Evolutionary conservation across 1,284 basidiomycete genomes (phyloP).

Genomic region (Salmacisia buchloeana): DNA sequence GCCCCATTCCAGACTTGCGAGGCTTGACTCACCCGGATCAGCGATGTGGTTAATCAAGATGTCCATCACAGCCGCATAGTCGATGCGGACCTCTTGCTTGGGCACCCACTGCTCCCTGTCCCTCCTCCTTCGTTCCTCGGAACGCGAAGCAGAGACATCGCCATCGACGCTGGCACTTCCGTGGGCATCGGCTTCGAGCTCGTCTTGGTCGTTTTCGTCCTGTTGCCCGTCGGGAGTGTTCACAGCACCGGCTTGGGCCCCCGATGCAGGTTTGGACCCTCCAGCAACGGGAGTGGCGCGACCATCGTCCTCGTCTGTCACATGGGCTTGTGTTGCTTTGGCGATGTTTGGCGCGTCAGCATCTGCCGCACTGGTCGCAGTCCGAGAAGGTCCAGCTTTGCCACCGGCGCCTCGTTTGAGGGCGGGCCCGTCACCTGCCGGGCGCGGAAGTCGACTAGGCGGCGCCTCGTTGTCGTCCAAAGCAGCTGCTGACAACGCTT

Average conservation of each 20-base stretch:
- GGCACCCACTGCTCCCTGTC: slow-evolving; percentile 63
- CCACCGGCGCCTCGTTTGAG: too few species aligned
- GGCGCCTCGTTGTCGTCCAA: neutral
- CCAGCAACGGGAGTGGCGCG: slow-evolving; percentile 1
- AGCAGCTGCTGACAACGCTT: slow-evolving; percentile 19
- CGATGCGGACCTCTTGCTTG: slow-evolving; percentile 84
- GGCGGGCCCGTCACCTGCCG: too few species aligned
- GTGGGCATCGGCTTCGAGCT: slow-evolving; percentile 49
- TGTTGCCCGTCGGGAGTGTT: slow-evolving; percentile 52
- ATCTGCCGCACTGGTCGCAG: neutral
- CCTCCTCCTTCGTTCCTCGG: neutral
- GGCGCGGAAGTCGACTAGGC: too few species aligned
- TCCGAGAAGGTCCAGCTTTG: neutral
- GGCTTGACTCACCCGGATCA: slow-evolving; percentile 65
- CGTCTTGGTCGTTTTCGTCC: slow-evolving; percentile 18
- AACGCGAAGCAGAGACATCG: neutral
- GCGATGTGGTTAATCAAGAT: slow-evolving; percentile 87
- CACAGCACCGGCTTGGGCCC: slow-evolving; percentile 12
- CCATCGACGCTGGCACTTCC: slow-evolving; percentile 35
- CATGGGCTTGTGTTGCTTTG: neutral
- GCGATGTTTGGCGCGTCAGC: neutral
- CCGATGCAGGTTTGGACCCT: slow-evolving; percentile 16
- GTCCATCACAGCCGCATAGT: slow-evolving; percentile 86
- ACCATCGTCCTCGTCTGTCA: slow-evolving; percentile 6
- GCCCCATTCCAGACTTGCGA: neutral